Base-by-base conservation (phyloP, 371 early-diverging fungal species). In the Rhizopus sp. region DNA sequence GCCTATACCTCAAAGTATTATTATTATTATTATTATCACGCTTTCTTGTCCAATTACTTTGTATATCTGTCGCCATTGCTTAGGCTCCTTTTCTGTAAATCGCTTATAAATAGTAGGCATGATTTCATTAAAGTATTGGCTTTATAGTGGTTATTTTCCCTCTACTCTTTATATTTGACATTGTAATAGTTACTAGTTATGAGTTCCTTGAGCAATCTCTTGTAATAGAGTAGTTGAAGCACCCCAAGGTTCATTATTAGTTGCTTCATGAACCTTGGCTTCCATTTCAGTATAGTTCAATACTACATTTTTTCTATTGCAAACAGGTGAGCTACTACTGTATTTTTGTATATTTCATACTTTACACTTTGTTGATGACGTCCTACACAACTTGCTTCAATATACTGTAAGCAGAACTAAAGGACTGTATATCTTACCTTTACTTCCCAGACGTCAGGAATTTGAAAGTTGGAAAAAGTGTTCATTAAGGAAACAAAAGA, bases 51-150 rank as follows among this genome's bases (percentile, higher is more conserved):
- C 16, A 35, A 17, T 47, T 49, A 56, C 64, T 84, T 98, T 98
- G 81, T 98, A 98, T 32, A 92, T 87, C 66, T 93, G 92, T 55
- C 97, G 73, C 98, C 98, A 98, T 56, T 88, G 88, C 23, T 84
- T 69, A 1, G 91, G 80, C 53, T 92, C 88, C 50, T 88, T 86
- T 58, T 96, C 96, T 37, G 88, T 83, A 60, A 96, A 86, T 23
- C 92, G 85, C 59, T 89, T 84, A 72, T 90, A 95, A 33, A 97
- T 86, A 17, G 89, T 88, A 1, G 92, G 84, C 95, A 97, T 95
- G 57, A 97, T 91, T 66, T 96, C 96, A 59, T 90, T 90, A 65
- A 95, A 94, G 60, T 90, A 81, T 78, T 89, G 86, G 62, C 93
- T 93, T 62, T 23, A 23, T 23, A 23, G 23, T 23, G 23, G 23